These are phyloP conservation scores for Colletotrichum scovillei DNA, from an alignment of 2,329 filamentous ascomycete genomes.

Conservation along the genomic window DNA sequence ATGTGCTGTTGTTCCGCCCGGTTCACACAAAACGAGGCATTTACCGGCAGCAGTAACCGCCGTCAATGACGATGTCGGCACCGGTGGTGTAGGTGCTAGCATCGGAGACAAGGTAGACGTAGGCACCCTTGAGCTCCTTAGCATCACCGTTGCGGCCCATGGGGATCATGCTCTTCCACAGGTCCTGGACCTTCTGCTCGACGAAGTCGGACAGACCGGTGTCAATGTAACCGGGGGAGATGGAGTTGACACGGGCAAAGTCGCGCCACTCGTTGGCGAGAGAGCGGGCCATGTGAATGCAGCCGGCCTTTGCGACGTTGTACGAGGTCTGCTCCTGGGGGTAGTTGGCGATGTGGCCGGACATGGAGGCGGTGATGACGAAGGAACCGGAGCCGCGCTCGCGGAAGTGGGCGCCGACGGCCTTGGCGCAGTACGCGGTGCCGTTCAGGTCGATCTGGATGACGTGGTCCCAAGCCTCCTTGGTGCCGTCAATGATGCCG, in stretches of 20 bases:
- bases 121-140: slow-evolving; percentile 82
- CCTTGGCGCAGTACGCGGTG: slow-evolving; percentile 76
- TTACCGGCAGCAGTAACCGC: slow-evolving; percentile 69
- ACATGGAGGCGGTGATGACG: slow-evolving; percentile 78
- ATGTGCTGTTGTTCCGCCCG: slow-evolving; percentile 15
- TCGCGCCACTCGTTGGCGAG: slow-evolving; percentile 75
- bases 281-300: slow-evolving; percentile 57
- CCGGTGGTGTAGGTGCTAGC: slow-evolving; percentile 82
- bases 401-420: slow-evolving; percentile 73
- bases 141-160: slow-evolving; percentile 76
- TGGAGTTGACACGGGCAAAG: slow-evolving; percentile 73
- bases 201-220: slow-evolving; percentile 76
- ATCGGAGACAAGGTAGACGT: slow-evolving; percentile 80
- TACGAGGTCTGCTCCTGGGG: slow-evolving; percentile 77
- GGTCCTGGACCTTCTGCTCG: slow-evolving; percentile 73
- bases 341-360: slow-evolving; percentile 76
- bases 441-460: slow-evolving; percentile 74
- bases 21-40: slow-evolving; percentile 12
- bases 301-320: slow-evolving; percentile 72
- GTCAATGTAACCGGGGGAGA: slow-evolving; percentile 76
- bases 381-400: slow-evolving; percentile 72
- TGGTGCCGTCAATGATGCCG: slow-evolving; percentile 75
- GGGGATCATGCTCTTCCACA: slow-evolving; percentile 81
- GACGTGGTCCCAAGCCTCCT: slow-evolving; percentile 75
- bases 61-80: slow-evolving; percentile 77